Evolutionary conservation across 768 basidiomycete genomes (phyloP), one percentile per base, ranked within the genome.

Genomic region (Termitomyces bulborhizus): DNA sequence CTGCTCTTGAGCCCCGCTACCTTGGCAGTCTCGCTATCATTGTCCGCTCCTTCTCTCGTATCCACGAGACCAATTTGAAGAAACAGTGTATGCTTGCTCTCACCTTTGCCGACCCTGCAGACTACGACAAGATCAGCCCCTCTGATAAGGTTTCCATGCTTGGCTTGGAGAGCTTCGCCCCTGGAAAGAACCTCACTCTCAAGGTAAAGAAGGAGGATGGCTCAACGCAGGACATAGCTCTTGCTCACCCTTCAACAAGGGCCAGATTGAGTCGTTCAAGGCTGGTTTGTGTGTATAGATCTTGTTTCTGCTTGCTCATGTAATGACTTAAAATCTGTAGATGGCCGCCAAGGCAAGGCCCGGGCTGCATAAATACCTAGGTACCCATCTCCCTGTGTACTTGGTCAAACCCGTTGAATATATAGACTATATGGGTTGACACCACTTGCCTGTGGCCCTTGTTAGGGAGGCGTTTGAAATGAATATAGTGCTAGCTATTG

Each of bases 11-110:
- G 73, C 94, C 93, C 26, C 87, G 93, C 49, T 97, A 83, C 83
- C 88, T 97, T 56, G 94, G 93, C 58, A 96, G 95, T 59, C 80
- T 93, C 55, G 96, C 96, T 27, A 90, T 98, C 77, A 95, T 99
- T 72, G 89, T 88, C 68, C 85, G 93, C 70, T 94, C 91, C 34
- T 98, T 98, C 72, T 95, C 95, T 51, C 93, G 95, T 73, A 98
- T 98, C 74, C 95, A 96, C 74, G 94, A 91, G 77, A 93, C 93
- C 68, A 94, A 95, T 80, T 76, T 94, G 84, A 98, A 98, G 88
- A 98, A 98, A 84, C 95, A 98, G 77, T 94, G 94, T 64, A 94
- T 96, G 92, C 90, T 98, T 59, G 94, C 94, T 2, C 78, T 98
- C 63, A 97, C 93, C 57, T 97, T 98, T 68, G 89, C 73, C 57